phyloP scores from a whole-genome alignment of 805 yeast genomes.

The Starmera amethionina region DNA sequence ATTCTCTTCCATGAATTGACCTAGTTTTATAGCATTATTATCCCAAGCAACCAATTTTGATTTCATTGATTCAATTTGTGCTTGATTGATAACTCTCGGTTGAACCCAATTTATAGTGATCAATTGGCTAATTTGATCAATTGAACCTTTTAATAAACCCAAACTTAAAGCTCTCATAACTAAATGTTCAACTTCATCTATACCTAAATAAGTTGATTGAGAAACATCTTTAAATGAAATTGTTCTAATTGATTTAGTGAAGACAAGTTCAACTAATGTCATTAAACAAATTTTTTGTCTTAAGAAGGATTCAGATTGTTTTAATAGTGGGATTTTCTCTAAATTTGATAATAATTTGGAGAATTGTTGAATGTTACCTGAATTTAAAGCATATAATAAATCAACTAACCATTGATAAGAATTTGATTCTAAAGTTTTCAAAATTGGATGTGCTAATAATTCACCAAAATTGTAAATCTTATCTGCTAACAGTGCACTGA shows the following conservation, averaged over 20 bases:
- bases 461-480: slow-evolving; percentile 94
- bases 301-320: slow-evolving; percentile 52
- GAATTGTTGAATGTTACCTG: slow-evolving; percentile 67
- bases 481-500: slow-evolving; percentile 86
- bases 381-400: slow-evolving; percentile 59
- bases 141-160: slow-evolving; percentile 77
- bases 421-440: slow-evolving; percentile 37
- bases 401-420: slow-evolving; percentile 63
- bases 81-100: slow-evolving; percentile 81
- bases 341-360: slow-evolving; percentile 36
- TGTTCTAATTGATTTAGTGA: slow-evolving; percentile 65
- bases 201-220: slow-evolving; percentile 50
- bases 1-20: slow-evolving; percentile 44
- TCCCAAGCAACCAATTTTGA: slow-evolving; percentile 74
- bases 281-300: slow-evolving; percentile 87
- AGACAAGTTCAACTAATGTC: slow-evolving; percentile 83
- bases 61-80: slow-evolving; percentile 72
- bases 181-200: slow-evolving; percentile 73
- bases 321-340: slow-evolving; percentile 44
- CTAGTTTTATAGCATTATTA: slow-evolving; percentile 56
- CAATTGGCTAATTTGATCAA: slow-evolving; percentile 75
- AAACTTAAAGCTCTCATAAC: slow-evolving; percentile 86
- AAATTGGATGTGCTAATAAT: slow-evolving; percentile 79
- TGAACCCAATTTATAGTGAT: slow-evolving; percentile 90
- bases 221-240: slow-evolving; percentile 69